These are phyloP conservation scores for Amphibolis antarctica DNA, from an alignment of 106 monocot species.

Conservation along the genomic window DNA sequence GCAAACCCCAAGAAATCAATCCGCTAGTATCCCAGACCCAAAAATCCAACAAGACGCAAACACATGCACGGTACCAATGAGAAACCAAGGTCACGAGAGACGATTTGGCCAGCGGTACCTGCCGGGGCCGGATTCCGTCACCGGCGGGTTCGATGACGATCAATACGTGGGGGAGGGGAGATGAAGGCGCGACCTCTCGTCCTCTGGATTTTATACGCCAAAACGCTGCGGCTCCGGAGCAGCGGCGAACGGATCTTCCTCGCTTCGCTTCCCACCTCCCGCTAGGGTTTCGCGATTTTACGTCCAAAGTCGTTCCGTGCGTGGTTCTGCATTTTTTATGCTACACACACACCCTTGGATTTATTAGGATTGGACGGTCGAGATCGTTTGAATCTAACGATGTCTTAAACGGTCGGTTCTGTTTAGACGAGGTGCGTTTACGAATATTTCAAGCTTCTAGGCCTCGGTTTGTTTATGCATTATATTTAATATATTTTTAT, in stretches of 20 bases:
- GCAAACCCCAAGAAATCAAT: no score
- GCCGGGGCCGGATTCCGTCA: background rate
- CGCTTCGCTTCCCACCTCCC: background rate
- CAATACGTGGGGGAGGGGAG: background rate
- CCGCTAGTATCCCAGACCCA: background rate
- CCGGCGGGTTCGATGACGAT: background rate
- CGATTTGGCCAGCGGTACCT: background rate
- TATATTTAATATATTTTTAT: no score
- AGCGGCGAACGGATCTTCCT: background rate
- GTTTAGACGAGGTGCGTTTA: no score
- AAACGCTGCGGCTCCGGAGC: background rate
- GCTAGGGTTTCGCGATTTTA: background rate
- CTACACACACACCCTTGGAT: no score
- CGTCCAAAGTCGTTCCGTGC: background rate
- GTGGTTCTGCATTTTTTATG: no score
- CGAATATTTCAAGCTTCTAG: no score
- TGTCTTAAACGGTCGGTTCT: no score
- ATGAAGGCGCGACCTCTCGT: background rate
- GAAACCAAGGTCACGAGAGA: background rate
- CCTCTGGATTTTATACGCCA: background rate
- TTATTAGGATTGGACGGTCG: background rate
- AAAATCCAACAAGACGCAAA: background rate
- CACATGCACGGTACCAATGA: background rate
- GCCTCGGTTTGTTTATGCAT: no score
- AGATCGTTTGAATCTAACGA: no score